Base-by-base conservation (phyloP, 169 alveolate species). In the Plasmodium inui region DNA sequence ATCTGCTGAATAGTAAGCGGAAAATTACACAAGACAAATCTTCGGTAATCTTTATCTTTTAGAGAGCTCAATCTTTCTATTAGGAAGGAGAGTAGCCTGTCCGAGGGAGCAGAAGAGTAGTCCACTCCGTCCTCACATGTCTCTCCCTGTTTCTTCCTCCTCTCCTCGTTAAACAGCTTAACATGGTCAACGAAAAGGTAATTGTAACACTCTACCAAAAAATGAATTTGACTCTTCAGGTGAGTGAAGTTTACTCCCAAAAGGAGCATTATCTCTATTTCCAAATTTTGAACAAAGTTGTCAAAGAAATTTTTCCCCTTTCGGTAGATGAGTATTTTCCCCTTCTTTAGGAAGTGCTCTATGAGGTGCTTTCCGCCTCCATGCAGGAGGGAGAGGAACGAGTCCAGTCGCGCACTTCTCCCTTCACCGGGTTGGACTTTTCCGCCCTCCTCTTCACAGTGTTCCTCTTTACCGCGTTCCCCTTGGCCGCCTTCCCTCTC, bases 271-370 rank as follows among this genome's bases (percentile, higher is more conserved):
- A 91, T 53, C 26, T 91, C 92, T 17, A 44, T 91, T 71, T 73
- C 32, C 28, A 91, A 91, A 10, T 71, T 71, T 72, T 32, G 53
- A 70, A 71, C 30, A 72, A 81, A 82, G 17, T 91, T 78, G 8
- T 6, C 5, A 22, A 71, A 91, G 61, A 41, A 50, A 37, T 73
- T 85, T 17, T 91, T 44, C 44, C n/a, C 61, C 53, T 89, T 44
- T 71, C 95, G 71, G 57, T 91, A 91, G 41, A 91, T 37, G 1
- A 91, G 37, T 50, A 91, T 81, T 71, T 91, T 91, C 14, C 95
- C 95, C 46, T 91, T 91, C 10, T 81, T 91, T 67, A 91, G 73
- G 76, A 91, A 91, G 8, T 37, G 28, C 10, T 39, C 74, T 12
- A 81, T 28, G 46, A 73, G 46, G 39, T 26, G 30, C 14, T 34